phyloP scores from a whole-genome alignment of 2,329 filamentous ascomycete genomes.

The Stenocarpella maydis region DNA sequence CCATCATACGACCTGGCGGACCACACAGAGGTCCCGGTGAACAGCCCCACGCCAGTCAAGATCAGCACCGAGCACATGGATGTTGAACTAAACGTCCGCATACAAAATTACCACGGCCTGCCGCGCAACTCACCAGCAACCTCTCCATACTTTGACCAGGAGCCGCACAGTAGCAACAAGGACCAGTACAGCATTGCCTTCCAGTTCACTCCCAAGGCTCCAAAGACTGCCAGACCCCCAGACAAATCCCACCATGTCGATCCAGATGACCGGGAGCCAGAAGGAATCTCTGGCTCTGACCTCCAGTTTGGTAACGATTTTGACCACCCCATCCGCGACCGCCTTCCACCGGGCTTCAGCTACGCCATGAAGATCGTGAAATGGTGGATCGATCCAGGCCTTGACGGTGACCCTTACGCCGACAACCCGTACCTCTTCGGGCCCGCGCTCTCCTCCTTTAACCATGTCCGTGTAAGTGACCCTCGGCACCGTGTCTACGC shows the following conservation, averaged over 20 bases:
- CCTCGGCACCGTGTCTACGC: background rate
- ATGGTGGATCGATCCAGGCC: constrained; percentile 89
- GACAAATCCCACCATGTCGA: constrained; percentile 37
- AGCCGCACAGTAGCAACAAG: constrained; percentile 68
- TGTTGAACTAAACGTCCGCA: constrained; percentile 75
- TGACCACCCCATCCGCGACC: constrained; percentile 86
- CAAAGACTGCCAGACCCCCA: constrained; percentile 35
- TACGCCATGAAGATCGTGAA: constrained; percentile 86
- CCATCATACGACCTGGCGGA: constrained; percentile 74
- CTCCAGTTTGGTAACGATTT: constrained; percentile 97
- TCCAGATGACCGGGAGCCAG: constrained; percentile 34
- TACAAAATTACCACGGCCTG: constrained; percentile 74
- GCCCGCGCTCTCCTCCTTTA: constrained; percentile 81
- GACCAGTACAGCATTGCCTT: constrained; percentile 90
- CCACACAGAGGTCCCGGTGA: constrained; percentile 81
- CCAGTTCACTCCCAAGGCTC: constrained; percentile 74
- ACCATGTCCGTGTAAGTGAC: constrained; percentile 67
- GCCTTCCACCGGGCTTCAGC: constrained; percentile 85
- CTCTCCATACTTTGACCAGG: constrained; percentile 78
- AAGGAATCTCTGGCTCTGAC: constrained; percentile 72
- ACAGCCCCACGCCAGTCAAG: constrained; percentile 67
- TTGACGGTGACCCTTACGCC: constrained; percentile 89
- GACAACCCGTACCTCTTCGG: constrained; percentile 89
- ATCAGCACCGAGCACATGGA: constrained; percentile 72
- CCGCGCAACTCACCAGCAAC: constrained; percentile 73